Conservation (phyloP, 768 basidiomycete species). For the Epithele typhae region DNA sequence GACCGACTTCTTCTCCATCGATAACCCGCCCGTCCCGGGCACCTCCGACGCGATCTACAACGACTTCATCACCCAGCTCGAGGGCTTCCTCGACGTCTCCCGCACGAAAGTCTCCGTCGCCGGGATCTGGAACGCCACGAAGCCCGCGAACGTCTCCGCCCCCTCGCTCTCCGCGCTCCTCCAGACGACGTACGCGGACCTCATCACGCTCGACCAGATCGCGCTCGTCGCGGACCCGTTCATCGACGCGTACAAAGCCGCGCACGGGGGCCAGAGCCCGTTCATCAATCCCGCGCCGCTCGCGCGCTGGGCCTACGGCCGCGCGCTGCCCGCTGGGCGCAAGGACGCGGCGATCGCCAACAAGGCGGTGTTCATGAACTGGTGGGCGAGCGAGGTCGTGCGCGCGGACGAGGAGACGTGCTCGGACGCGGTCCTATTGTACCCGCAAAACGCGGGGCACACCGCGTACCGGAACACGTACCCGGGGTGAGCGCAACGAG, state of each 20-base stretch:
- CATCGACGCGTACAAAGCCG: constrained; percentile 22
- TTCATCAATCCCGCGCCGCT: constrained; percentile 28
- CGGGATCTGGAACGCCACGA: constrained; percentile 19
- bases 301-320: constrained; percentile 23
- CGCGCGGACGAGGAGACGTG: constrained; percentile 18
- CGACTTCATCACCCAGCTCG: constrained; percentile 23
- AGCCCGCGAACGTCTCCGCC: constrained; percentile 16
- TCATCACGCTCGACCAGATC: constrained; percentile 25
- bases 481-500: constrained; percentile 13
- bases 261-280: constrained; percentile 21
- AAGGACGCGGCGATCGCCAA: constrained; percentile 21
- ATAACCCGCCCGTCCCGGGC: constrained; percentile 16
- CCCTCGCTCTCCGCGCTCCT: constrained; percentile 19
- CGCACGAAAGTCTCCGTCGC: constrained; percentile 23
- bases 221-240: constrained; percentile 25
- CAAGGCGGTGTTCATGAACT: constrained; percentile 28
- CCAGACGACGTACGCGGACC: constrained; percentile 25
- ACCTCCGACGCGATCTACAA: constrained; percentile 22
- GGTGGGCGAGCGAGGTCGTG: constrained; percentile 22
- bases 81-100: constrained; percentile 23
- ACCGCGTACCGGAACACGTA: constrained; percentile 24
- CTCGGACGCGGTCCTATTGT: constrained; percentile 25
- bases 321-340: constrained; percentile 12
- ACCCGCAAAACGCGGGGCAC: constrained; percentile 25
- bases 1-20: constrained; percentile 20